These are phyloP conservation scores for Cerioporus squamosus DNA, from an alignment of 1,284 basidiomycete species.

Conservation along the genomic window DNA sequence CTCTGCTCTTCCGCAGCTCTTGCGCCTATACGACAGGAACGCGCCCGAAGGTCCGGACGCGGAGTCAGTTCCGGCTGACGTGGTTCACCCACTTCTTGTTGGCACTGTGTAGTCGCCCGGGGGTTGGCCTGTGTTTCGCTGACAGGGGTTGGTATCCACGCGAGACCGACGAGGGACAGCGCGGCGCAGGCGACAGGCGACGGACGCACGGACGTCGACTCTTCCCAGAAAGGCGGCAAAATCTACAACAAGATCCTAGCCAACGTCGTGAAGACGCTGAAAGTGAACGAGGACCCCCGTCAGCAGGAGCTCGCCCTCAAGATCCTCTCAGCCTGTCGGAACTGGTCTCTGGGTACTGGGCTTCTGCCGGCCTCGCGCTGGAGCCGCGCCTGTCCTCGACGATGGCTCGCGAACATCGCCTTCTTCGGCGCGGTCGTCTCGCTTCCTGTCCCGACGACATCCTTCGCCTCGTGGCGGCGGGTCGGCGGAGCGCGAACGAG, in stretches of 20 bases:
- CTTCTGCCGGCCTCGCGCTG: conserved; percentile 72
- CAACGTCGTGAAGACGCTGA: conserved; percentile 74
- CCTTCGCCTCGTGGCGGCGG: too few relatives aligned
- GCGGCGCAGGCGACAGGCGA: conserved; percentile 25
- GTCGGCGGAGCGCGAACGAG: too few relatives aligned
- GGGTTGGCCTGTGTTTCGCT: conserved; percentile 85
- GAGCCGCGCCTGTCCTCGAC: conserved; percentile 88
- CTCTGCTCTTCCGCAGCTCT: conserved; percentile 45
- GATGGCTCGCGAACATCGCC: conserved; percentile 88
- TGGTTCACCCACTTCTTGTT: conserved; percentile 89
- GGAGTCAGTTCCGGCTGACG: conserved; percentile 72
- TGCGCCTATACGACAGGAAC: conserved; percentile 69
- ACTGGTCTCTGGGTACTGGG: conserved; percentile 85
- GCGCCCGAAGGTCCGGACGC: conserved; percentile 54
- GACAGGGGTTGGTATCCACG: conserved; percentile 93
- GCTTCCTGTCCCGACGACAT: conserved; percentile 68
- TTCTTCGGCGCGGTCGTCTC: conserved; percentile 81
- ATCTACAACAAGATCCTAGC: conserved; percentile 88
- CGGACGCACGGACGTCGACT: conserved; percentile 39
- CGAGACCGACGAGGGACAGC: conserved; percentile 44
- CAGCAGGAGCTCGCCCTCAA: conserved; percentile 85
- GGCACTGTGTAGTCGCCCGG: conserved; percentile 83
- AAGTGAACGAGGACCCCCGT: conserved; percentile 84
- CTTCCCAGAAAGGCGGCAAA: conserved; percentile 42
- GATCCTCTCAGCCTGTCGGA: conserved; percentile 83